A percentile compares a stretch with the other conserved stretches of the same genome.
Evolutionary conservation across 1,284 basidiomycete genomes (phyloP).

Genomic region (Pseudozyma pruni): DNA sequence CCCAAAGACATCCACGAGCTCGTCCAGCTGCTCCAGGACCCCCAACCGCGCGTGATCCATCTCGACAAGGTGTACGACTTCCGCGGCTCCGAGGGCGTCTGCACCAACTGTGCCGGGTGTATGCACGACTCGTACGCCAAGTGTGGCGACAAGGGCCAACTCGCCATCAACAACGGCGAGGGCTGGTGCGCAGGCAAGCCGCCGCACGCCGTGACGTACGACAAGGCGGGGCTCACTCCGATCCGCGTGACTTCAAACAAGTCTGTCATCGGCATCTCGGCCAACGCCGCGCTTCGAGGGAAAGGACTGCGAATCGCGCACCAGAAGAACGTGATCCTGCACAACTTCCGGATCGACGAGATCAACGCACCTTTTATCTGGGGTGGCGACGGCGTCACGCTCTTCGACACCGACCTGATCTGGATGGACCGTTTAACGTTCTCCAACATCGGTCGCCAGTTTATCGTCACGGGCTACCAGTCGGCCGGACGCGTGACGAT

Average conservation of each 20-base stretch:
- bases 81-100: conserved; percentile 47
- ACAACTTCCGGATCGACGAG: conserved; percentile 64
- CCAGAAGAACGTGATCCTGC: conserved; percentile 67
- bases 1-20: conserved; percentile 66
- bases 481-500: conserved; percentile 28
- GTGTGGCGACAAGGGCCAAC: conserved; percentile 66
- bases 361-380: conserved; percentile 38
- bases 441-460: conserved; percentile 39
- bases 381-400: conserved; percentile 59
- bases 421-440: conserved; percentile 61
- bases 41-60: conserved; percentile 66
- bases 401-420: conserved; percentile 42
- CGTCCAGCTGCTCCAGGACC: conserved; percentile 64
- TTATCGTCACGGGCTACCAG: conserved; percentile 36
- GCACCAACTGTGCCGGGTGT: conserved; percentile 61
- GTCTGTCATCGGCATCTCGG: conserved; percentile 33
- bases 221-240: conserved; percentile 48
- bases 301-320: conserved; percentile 46
- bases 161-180: conserved; percentile 63
- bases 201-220: conserved; percentile 28
- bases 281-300: conserved; percentile 64
- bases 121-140: conserved; percentile 48
- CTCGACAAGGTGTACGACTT: conserved; percentile 68
- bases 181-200: conserved; percentile 64
- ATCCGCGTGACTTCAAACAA: conserved; percentile 26